These are phyloP conservation scores for Phaeosphaeriaceae sp. DNA, from an alignment of 2,329 filamentous ascomycete genomes.

Conservation along the genomic window DNA sequence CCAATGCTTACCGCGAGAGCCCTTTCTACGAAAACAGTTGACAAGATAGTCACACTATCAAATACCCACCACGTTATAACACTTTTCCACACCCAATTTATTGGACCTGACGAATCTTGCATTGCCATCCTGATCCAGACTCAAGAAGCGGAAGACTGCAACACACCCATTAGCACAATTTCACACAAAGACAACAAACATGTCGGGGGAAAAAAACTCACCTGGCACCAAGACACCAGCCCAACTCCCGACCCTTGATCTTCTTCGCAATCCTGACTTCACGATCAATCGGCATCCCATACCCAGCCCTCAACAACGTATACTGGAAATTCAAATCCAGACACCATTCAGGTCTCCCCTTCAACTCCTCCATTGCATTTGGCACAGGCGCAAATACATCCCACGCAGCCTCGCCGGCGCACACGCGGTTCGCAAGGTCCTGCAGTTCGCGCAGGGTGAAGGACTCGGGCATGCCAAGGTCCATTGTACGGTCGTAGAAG, in stretches of 20 bases:
- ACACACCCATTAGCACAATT: slow-evolving; percentile 46
- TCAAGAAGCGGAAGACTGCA: slow-evolving; percentile 80
- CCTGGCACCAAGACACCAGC: slow-evolving; percentile 98
- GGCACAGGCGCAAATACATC: slow-evolving; percentile 78
- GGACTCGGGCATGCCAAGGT: slow-evolving; percentile 96
- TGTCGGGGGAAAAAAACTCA: slow-evolving; percentile 54
- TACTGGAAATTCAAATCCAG: slow-evolving; percentile 97
- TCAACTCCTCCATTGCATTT: slow-evolving; percentile 79
- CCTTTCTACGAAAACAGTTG: slow-evolving; percentile 1
- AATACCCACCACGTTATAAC: background rate
- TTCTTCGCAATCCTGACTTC: slow-evolving; percentile 99
- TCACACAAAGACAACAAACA: background rate
- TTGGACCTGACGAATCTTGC: slow-evolving; percentile 76
- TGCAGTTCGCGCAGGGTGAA: slow-evolving; percentile 92
- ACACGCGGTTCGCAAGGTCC: slow-evolving; percentile 84
- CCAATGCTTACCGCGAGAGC: background rate
- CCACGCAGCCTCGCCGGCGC: slow-evolving; percentile 78
- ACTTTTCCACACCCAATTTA: slow-evolving; percentile 10
- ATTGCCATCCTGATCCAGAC: slow-evolving; percentile 86
- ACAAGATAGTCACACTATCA: background rate
- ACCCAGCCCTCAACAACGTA: slow-evolving; percentile 88
- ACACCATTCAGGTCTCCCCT: slow-evolving; percentile 85
- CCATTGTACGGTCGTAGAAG: slow-evolving; percentile 94
- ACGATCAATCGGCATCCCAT: slow-evolving; percentile 95
- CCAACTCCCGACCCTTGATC: slow-evolving; percentile 94